Evolutionary conservation across 495 filamentous ascomycete genomes (phyloP), one percentile per base, ranked within the genome.

Genomic region (Hapsidospora chrysogenum): DNA sequence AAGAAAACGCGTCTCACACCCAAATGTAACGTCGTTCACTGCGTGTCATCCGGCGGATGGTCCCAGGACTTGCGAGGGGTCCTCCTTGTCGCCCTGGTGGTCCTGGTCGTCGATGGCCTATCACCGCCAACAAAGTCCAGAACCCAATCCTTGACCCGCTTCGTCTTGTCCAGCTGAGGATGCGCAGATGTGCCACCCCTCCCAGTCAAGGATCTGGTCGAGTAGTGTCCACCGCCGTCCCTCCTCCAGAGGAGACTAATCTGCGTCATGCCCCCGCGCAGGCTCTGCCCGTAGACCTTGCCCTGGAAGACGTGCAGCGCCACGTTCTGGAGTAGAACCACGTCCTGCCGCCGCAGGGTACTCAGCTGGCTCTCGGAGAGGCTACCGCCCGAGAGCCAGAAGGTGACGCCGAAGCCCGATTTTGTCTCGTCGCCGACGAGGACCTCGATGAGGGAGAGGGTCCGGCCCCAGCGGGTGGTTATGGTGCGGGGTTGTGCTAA

Each of bases 381-480:
- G 19, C 49, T 45, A 46, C 51, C 54, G 8, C 42, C 43, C 4
- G 56, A 46, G 10, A 92, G 60, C 87, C 87, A 95, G 42, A 94
- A 78, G 18, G 78, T 87, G 39, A 95, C 57, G 9, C 64, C 69
- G 51, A 95, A 92, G 10, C 80, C 81, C 9, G 80, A 74, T 33
- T 65, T 71, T 2, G 84, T 89, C 37, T 93, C 84, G 47, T 96
- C 87, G 9, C 80, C 85, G 1, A 94, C 80, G 1, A 85, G 63
- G 4, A 92, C 50, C 46, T 92, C 84, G 22, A 85, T 56, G 0
- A 92, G 63, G 22, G 77, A 64, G 30, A 76, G 64, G 0, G 68
- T 68, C 1, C 56, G 43, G 9, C 68, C 65, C 47, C 68, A 64
- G 17, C 58, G 53, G 2, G 70, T 74, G 36, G 48, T 58, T 26